Conservation (phyloP, 768 basidiomycete genomes). For the Clitopilus passeckerianus region DNA sequence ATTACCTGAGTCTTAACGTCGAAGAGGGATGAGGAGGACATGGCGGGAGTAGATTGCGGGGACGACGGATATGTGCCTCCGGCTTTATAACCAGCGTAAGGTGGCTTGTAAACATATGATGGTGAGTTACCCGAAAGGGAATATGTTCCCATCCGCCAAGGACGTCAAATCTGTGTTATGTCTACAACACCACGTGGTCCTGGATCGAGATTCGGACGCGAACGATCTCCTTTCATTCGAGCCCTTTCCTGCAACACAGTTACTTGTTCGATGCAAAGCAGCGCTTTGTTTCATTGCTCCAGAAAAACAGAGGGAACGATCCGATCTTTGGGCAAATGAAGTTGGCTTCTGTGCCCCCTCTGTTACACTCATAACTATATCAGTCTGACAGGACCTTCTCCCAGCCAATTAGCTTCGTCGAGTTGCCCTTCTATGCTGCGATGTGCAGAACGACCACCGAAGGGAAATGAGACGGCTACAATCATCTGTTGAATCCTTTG, state of each 20-base stretch:
- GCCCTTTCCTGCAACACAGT: not conserved
- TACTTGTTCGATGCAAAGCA: not conserved
- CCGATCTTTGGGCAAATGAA: not conserved
- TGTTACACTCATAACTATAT: not conserved
- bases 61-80: conserved; percentile 7
- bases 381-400: not conserved
- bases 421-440: not conserved
- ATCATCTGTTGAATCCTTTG: not conserved
- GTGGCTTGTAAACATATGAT: conserved; percentile 12
- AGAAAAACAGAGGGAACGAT: not conserved
- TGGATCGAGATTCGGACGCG: no score
- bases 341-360: not conserved
- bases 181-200: conserved; percentile 15
- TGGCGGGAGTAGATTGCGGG: conserved; percentile 21
- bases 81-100: conserved; percentile 3
- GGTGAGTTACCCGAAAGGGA: conserved; percentile 13
- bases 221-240: not conserved
- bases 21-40: conserved; percentile 40
- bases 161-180: conserved; percentile 1
- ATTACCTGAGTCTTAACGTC: conserved; percentile 69
- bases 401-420: not conserved
- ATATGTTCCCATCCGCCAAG: conserved; percentile 7
- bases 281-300: not conserved
- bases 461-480: not conserved
- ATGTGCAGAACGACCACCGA: not conserved